These are phyloP conservation scores for Cercophora samala DNA, from an alignment of 495 filamentous ascomycete genomes.

Conservation along the genomic window DNA sequence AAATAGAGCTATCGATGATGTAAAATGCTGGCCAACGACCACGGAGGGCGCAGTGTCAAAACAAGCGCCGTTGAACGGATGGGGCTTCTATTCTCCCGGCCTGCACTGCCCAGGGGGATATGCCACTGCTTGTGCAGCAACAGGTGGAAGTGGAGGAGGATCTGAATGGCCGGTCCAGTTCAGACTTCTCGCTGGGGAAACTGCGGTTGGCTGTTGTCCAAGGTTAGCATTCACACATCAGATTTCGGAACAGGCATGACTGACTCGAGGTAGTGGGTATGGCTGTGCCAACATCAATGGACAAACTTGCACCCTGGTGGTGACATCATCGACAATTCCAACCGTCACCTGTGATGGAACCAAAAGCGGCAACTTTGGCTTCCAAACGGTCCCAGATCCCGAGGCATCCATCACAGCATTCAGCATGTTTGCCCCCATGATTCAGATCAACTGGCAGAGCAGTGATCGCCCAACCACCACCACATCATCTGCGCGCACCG, in stretches of 20 bases:
- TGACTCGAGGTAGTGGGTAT: slow-evolving; percentile 27
- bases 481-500: neutral
- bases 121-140: slow-evolving; percentile 36
- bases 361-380: slow-evolving; percentile 17
- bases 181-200: slow-evolving; percentile 31
- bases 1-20: slow-evolving; percentile 20
- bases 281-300: slow-evolving; percentile 35
- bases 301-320: slow-evolving; percentile 33
- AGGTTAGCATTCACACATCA: slow-evolving; percentile 22
- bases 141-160: slow-evolving; percentile 22
- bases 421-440: slow-evolving; percentile 34
- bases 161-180: slow-evolving; percentile 35
- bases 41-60: slow-evolving; percentile 21
- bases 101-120: slow-evolving; percentile 35
- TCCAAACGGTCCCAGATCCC: slow-evolving; percentile 25
- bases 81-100: slow-evolving; percentile 38
- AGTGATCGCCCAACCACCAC: slow-evolving; percentile 22
- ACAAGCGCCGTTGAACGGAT: slow-evolving; percentile 24
- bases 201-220: slow-evolving; percentile 38
- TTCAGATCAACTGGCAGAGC: slow-evolving; percentile 39
- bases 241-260: neutral
- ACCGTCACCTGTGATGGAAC: slow-evolving; percentile 31
- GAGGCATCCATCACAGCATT: slow-evolving; percentile 27
- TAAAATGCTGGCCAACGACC: slow-evolving; percentile 34
- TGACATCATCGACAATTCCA: slow-evolving; percentile 27